Evolutionary conservation across 805 yeast species (phyloP), one percentile per base, ranked within the genome.

Genomic region (Maudiozyma serrabonitensis): DNA sequence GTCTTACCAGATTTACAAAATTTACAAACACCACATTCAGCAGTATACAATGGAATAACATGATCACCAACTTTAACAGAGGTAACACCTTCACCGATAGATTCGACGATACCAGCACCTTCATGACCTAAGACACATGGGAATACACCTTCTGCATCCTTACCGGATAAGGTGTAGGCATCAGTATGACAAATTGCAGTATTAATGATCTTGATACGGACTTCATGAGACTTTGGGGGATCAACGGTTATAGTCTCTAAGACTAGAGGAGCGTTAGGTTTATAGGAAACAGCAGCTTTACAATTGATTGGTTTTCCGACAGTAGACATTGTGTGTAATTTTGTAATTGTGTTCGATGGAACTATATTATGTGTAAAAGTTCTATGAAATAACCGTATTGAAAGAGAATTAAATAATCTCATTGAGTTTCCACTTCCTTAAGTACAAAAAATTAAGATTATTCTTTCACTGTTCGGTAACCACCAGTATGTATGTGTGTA

Each of bases 171-270:
- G 11, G 98, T 91, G 75, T 84, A 93, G 39, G 97, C 97, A 68
- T 93, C 99, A 35, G 99, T 93, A 74, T 93, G 99, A 70, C 99
- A 93, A 39, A 93, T 96, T 67, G 97, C 99, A 31, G 97, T 86
- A 73, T 85, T 77, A 46, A 75, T 75, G 50, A 93, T 72, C 70
- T 88, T 85, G 68, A 93, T 86, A 69, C 99, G 84, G 45, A 93
- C 98, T 72, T 93, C 99, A 66, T 93, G 97, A 45, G 96, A 95
- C 69, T 80, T 84, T 58, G 99, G 99, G 23, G 99, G 89, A 23
- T 78, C 83, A 42, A 93, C 99, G 64, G 84, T 88, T 57, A 93
- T 78, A 52, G 85, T 86, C 71, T 93, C 99, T 51, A 93, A 77
- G 41, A 81, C 62, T 60, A 93, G 76, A 51, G 87, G 87, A 66